Evolutionary conservation across 176 grass and related monocot genomes (phyloP).

Genomic region (Zoysia japonica): DNA sequence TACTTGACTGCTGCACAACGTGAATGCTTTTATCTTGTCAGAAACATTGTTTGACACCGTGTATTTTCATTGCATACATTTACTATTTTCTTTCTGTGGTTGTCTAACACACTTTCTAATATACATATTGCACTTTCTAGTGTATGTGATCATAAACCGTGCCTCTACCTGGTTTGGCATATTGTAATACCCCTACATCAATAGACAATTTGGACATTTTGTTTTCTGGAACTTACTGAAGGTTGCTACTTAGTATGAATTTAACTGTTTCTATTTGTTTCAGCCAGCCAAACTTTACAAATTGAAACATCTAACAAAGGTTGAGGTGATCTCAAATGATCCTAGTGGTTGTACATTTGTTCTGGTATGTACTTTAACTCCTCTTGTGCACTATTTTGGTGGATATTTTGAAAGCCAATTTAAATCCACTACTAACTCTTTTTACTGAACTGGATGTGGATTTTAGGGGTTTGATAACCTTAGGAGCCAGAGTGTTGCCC

Average conservation of each 20-base stretch:
- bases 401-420: slow-evolving; percentile 23
- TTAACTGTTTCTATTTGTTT: slow-evolving; percentile 24
- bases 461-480: slow-evolving; percentile 95
- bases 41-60: not conserved
- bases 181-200: not conserved
- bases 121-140: not conserved
- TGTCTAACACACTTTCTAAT: slow-evolving; percentile 6
- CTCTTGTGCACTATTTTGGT: slow-evolving; percentile 35
- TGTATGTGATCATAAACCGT: slow-evolving; percentile 1
- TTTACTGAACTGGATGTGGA: slow-evolving; percentile 11
- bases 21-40: not conserved
- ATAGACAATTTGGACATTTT: not conserved
- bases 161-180: slow-evolving; percentile 12
- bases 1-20: not conserved
- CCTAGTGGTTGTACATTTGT: slow-evolving; percentile 96
- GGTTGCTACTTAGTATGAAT: slow-evolving; percentile 7
- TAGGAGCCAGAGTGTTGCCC: slow-evolving; percentile 92
- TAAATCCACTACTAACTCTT: slow-evolving; percentile 40
- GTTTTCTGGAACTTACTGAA: slow-evolving; percentile 3
- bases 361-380: slow-evolving; percentile 65
- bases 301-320: slow-evolving; percentile 94
- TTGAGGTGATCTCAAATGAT: slow-evolving; percentile 97
- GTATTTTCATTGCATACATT: slow-evolving; percentile 19
- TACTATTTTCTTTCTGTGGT: slow-evolving; percentile 42
- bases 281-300: slow-evolving; percentile 97